phyloP scores from a whole-genome alignment of 257 asterid genomes.

The Solanum gracilifrons region DNA sequence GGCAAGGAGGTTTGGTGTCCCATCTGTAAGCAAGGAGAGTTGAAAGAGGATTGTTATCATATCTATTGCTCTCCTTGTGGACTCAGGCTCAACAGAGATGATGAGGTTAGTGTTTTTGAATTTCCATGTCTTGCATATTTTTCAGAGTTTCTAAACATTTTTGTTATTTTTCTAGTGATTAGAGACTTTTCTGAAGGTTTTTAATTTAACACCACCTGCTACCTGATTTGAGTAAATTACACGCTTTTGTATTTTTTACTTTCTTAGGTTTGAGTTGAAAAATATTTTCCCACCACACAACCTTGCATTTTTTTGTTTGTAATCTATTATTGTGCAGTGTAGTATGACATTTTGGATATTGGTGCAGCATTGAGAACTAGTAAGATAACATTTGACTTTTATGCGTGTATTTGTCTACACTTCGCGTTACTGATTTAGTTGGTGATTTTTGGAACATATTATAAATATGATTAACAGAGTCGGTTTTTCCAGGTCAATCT shows the following conservation, averaged over 20 bases:
- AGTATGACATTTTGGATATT: neutral
- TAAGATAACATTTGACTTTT: neutral
- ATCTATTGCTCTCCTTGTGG: conserved; percentile 60
- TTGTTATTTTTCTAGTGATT: neutral
- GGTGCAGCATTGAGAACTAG: neutral
- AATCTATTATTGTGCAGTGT: neutral
- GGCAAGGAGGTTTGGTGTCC: conserved; percentile 79
- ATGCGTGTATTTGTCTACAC: neutral
- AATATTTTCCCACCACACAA: neutral
- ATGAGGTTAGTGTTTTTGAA: conserved; percentile 42
- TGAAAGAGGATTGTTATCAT: conserved; percentile 39
- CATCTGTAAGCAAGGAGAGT: conserved; percentile 71
- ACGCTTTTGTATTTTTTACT: neutral
- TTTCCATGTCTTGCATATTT: neutral
- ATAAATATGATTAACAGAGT: neutral
- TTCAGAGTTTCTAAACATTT: neutral
- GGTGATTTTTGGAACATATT: neutral
- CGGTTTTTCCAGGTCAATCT: conserved; percentile 41
- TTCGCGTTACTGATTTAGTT: neutral
- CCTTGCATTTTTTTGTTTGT: neutral
- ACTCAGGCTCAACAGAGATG: conserved; percentile 48
- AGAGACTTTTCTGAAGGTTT: neutral
- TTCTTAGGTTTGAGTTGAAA: neutral
- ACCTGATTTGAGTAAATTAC: neutral
- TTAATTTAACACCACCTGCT: neutral